These are phyloP conservation scores for Skeletonema costatum DNA, from an alignment of 108 stramenopile species.

Conservation along the genomic window DNA sequence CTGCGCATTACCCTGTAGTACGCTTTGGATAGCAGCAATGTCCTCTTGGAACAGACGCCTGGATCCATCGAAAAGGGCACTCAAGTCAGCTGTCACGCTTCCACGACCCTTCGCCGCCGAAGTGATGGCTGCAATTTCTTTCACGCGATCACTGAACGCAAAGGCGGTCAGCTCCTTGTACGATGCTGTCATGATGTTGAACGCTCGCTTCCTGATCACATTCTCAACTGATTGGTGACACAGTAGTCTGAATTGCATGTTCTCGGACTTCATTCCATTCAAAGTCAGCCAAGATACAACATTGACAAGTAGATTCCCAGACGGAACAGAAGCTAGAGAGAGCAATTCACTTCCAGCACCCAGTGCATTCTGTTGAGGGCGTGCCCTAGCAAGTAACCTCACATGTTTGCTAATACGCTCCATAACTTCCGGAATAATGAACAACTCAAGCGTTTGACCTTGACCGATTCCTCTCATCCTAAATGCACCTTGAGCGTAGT, in stretches of 20 bases:
- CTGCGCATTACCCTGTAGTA: constrained; percentile 60
- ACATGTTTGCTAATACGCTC: constrained; percentile 74
- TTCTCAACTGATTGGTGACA: constrained; percentile 94
- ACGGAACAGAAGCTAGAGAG: constrained; percentile 41
- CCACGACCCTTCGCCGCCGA: constrained; percentile 61
- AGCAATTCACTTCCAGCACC: constrained; percentile 67
- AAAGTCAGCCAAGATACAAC: constrained; percentile 97
- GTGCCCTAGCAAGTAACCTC: constrained; percentile 35
- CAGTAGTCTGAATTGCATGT: constrained; percentile 96
- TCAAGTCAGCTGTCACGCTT: constrained; percentile 62
- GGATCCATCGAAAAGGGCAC: constrained; percentile 65
- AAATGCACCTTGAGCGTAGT: constrained; percentile 97
- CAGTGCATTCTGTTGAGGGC: constrained; percentile 19
- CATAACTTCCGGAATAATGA: constrained; percentile 93
- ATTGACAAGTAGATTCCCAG: constrained; percentile 73
- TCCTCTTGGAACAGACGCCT: constrained; percentile 79
- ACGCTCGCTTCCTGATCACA: constrained; percentile 94
- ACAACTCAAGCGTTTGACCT: constrained; percentile 91
- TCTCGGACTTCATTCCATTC: constrained; percentile 98
- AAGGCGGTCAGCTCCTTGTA: constrained; percentile 86
- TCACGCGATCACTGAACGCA: constrained; percentile 84
- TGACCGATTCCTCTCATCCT: constrained; percentile 96
- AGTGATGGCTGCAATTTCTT: constrained; percentile 74
- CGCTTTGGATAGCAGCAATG: constrained; percentile 73
- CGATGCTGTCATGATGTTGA: constrained; percentile 64